Conservation (phyloP, 164 flowering plant genomes). For the Litsea cubeba region DNA sequence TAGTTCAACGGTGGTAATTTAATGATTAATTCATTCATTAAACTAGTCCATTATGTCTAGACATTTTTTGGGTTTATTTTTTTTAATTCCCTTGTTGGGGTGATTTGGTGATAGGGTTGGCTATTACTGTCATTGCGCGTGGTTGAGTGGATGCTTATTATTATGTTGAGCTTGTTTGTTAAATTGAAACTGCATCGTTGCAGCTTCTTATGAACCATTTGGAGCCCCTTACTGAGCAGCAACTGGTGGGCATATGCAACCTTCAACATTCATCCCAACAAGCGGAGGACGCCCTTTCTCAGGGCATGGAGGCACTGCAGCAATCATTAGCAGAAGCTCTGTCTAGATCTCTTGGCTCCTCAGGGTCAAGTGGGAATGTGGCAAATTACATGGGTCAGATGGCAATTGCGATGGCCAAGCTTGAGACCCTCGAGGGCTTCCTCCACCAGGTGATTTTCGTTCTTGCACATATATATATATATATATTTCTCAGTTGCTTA, state of each 20-base stretch:
- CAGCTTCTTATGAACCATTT: conserved; percentile 71
- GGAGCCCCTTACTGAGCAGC: conserved; percentile 88
- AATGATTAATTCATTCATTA: too few relatives aligned
- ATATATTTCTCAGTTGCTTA: neutral
- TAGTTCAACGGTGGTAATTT: too few relatives aligned
- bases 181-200: conserved; percentile 12
- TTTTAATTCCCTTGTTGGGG: too few relatives aligned
- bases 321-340: conserved; percentile 79
- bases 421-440: conserved; percentile 70
- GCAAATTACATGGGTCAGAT: conserved; percentile 89
- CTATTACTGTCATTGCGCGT: too few relatives aligned
- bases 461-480: neutral
- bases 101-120: too few relatives aligned
- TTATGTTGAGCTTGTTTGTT: too few relatives aligned
- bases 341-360: conserved; percentile 48
- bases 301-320: conserved; percentile 85
- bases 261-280: conserved; percentile 85
- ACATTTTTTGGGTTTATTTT: too few relatives aligned
- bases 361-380: conserved; percentile 66
- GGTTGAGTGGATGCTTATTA: too few relatives aligned
- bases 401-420: conserved; percentile 94
- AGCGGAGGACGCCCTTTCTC: conserved; percentile 87
- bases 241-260: conserved; percentile 54
- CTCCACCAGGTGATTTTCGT: conserved; percentile 50
- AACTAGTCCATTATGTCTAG: too few relatives aligned